Percentiles rank a stretch among this genome's conserved stretches.
These are phyloP conservation scores for Betula pendula DNA, from an alignment of 306 rosid genomes.

Conservation along the genomic window DNA sequence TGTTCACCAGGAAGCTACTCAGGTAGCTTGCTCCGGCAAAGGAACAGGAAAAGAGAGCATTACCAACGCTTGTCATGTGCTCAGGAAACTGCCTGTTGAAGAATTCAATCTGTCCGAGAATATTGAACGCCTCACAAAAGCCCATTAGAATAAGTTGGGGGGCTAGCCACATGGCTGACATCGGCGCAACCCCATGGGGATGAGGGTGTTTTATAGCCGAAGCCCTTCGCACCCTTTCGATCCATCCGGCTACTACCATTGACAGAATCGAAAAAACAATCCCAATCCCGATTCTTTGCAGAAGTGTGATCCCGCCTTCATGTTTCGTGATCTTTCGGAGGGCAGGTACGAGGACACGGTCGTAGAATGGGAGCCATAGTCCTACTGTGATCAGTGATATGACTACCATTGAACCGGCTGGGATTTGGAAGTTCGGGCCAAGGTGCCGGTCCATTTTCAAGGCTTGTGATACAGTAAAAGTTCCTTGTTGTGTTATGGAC, in stretches of 20 bases:
- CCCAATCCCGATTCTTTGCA: conserved; percentile 66
- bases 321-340: conserved; percentile 46
- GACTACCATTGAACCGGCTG: conserved; percentile 61
- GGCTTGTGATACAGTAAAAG: conserved; percentile 66
- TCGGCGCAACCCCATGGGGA: conserved; percentile 32
- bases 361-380: conserved; percentile 60
- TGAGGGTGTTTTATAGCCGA: conserved; percentile 33
- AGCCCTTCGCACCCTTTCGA: conserved; percentile 55
- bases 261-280: conserved; percentile 47
- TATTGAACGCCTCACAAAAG: conserved; percentile 56
- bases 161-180: conserved; percentile 56
- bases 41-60: conserved; percentile 55
- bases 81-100: conserved; percentile 66
- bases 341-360: conserved; percentile 44
- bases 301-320: conserved; percentile 60
- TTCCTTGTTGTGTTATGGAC: conserved; percentile 47
- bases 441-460: conserved; percentile 66
- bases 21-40: conserved; percentile 57
- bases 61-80: conserved; percentile 67
- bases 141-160: conserved; percentile 67
- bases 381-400: conserved; percentile 49
- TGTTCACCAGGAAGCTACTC: conserved; percentile 41
- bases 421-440: conserved; percentile 65
- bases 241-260: conserved; percentile 58
- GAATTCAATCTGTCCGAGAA: conserved; percentile 65